Percentiles rank a stretch among this genome's conserved stretches.
phyloP scores from a whole-genome alignment of 2,329 filamentous ascomycete genomes.

The Cercospora nicotianae region DNA sequence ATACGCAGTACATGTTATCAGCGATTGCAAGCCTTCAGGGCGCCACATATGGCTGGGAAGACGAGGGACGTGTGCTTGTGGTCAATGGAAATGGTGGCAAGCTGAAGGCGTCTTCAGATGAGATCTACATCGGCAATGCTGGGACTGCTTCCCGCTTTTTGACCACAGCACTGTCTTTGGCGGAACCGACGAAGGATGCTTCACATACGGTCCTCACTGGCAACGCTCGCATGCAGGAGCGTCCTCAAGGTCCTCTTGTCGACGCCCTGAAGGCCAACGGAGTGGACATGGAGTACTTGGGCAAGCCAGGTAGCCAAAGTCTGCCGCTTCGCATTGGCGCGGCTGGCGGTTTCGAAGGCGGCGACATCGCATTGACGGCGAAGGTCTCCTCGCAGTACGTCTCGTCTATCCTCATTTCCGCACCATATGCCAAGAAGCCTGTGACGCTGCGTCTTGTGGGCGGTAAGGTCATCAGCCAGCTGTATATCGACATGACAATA shows the following conservation, averaged over 20 bases:
- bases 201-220: slow-evolving; percentile 81
- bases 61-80: slow-evolving; percentile 85
- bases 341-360: slow-evolving; percentile 78
- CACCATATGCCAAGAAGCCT: slow-evolving; percentile 91
- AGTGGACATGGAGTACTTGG: slow-evolving; percentile 81
- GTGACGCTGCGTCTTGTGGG: slow-evolving; percentile 88
- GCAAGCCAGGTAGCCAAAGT: slow-evolving; percentile 77
- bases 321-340: slow-evolving; percentile 81
- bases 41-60: slow-evolving; percentile 89
- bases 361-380: slow-evolving; percentile 85
- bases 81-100: slow-evolving; percentile 89
- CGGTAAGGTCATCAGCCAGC: slow-evolving; percentile 95
- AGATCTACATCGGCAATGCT: slow-evolving; percentile 92
- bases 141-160: slow-evolving; percentile 94
- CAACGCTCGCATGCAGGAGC: slow-evolving; percentile 92
- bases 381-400: slow-evolving; percentile 99
- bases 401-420: slow-evolving; percentile 93
- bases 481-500: slow-evolving; percentile 98
- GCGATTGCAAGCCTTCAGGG: slow-evolving; percentile 83
- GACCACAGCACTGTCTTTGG: slow-evolving; percentile 85
- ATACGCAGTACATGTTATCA: slow-evolving; percentile 95
- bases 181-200: slow-evolving; percentile 61
- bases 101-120: slow-evolving; percentile 70
- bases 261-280: slow-evolving; percentile 86
- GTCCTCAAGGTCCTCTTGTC: slow-evolving; percentile 89